Conservation (phyloP, 768 basidiomycete species). For the Tylopilus sp. region DNA sequence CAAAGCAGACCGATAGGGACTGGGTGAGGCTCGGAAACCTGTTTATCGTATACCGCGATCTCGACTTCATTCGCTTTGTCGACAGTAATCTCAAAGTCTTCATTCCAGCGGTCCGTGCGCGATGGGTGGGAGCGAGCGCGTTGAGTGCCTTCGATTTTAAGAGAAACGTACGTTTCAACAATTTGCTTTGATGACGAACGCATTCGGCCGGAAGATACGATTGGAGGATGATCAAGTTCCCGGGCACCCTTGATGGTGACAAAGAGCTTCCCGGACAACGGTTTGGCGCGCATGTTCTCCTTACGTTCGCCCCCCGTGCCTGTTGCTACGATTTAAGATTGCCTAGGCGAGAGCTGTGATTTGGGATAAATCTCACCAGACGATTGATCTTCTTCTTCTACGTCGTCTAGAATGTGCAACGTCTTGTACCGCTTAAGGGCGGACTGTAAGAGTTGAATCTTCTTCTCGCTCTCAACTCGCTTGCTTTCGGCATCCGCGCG, state of each 20-base stretch:
- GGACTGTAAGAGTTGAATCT: constrained; percentile 88
- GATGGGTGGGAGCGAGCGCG: constrained; percentile 89
- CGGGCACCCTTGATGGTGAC: constrained; percentile 87
- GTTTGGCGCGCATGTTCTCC: constrained; percentile 90
- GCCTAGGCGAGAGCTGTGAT: background rate
- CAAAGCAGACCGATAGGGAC: constrained; percentile 93
- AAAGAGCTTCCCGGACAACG: constrained; percentile 87
- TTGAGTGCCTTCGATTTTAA: constrained; percentile 96
- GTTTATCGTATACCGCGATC: constrained; percentile 92
- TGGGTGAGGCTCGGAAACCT: constrained; percentile 73
- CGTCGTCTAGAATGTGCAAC: constrained; percentile 88
- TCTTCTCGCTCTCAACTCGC: constrained; percentile 91
- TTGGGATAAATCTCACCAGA: constrained; percentile 38
- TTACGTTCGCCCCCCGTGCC: constrained; percentile 82
- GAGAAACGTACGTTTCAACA: constrained; percentile 83
- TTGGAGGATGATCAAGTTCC: constrained; percentile 92
- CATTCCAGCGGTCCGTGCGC: constrained; percentile 95
- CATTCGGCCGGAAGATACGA: constrained; percentile 53
- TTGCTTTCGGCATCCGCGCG: constrained; percentile 92
- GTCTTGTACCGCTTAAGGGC: constrained; percentile 97
- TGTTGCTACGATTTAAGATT: constrained; percentile 34
- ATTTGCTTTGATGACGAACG: constrained; percentile 78
- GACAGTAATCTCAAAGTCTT: constrained; percentile 93
- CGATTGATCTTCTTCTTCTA: constrained; percentile 80
- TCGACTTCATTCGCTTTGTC: constrained; percentile 99